Evolutionary conservation across 805 yeast genomes (phyloP), one percentile per base, ranked within the genome.

Genomic region (Wickerhamiella alocasiicola): DNA sequence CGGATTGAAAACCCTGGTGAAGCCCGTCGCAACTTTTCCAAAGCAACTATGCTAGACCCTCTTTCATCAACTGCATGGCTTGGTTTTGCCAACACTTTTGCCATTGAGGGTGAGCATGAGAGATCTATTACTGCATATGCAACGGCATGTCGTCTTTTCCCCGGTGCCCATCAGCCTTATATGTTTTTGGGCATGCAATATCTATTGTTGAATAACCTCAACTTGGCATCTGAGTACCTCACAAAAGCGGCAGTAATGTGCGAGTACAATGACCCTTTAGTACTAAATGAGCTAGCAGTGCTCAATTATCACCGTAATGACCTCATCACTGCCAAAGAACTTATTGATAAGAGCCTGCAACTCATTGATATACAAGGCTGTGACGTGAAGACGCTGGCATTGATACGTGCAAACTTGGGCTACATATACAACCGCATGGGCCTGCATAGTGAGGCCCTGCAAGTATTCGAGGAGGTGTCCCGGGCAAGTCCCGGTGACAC

Each of bases 81-180:
- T 25, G 98, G 96, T 2, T 91, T 91, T 63, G 97, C 97, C 1
- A 97, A 88, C 54, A 87, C 97, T 0, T 91, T 87, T 70, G 95
- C 95, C 0, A 78, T 82, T 2, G 98, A 91, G 57, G 94, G 95
- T n/a, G 99, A 91, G 60, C 96, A 91, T 57, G 99, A 91, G 57
- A 97, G 91, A 60, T 97, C 97, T 1, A 80, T 91, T 17, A 80
- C 95, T 43, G 97, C 97, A 0, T 91, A 87, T 60, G 87, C 97
- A 1, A 87, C 94, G 9, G 96, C 96, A 0, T 84, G 95, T 1
- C 66, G 95, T 46, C 68, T 87, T 31, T 91, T 91, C 53, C 68
- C 62, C 16, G 66, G 66, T 1, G 78, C 87, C 3, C 96, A 91
- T 57, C 62, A 87, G 35, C 97, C 98, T 2, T 76, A 81, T 53